Conservation (phyloP, 331 rosid species). For the Quercus lobata region DNA sequence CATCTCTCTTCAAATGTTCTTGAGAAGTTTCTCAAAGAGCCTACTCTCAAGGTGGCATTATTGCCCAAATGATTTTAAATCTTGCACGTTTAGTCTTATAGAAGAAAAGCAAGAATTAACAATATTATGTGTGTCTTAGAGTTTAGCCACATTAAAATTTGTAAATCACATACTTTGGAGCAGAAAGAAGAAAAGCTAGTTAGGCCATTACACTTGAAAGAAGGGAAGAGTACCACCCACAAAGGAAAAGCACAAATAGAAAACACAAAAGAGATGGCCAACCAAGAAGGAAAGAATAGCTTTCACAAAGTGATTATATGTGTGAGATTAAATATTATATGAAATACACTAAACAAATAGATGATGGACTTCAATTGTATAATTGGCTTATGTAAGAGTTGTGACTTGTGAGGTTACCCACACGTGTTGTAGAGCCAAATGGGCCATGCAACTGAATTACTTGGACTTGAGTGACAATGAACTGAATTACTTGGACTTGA, state of each 20-base stretch:
- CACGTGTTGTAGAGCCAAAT: slow-evolving; percentile 12
- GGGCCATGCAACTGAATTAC: slow-evolving; percentile 24
- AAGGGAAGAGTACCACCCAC: slow-evolving; percentile 26
- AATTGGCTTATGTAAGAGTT: too few relatives aligned
- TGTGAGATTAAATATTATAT: too few relatives aligned
- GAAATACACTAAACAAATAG: too few relatives aligned
- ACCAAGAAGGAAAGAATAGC: neutral
- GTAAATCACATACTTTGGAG: slow-evolving; percentile 28
- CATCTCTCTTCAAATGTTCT: neutral
- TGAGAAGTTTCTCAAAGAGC: neutral
- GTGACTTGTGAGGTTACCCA: slow-evolving; percentile 8
- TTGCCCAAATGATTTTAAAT: neutral
- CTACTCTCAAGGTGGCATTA: neutral
- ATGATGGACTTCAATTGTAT: too few relatives aligned
- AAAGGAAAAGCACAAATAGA: neutral
- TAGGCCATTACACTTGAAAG: slow-evolving; percentile 41
- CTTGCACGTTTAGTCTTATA: neutral
- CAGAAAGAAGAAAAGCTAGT: slow-evolving; percentile 58
- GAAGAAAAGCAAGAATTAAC: neutral
- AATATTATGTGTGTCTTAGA: neutral
- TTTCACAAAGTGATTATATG: slow-evolving; percentile 5
- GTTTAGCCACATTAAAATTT: neutral
- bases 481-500: slow-evolving; percentile 13
- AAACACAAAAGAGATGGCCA: neutral
- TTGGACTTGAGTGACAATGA: too few relatives aligned